Base-by-base conservation (phyloP, 2,329 filamentous ascomycete genomes). In the Pyrenophora tritici-repentis region DNA sequence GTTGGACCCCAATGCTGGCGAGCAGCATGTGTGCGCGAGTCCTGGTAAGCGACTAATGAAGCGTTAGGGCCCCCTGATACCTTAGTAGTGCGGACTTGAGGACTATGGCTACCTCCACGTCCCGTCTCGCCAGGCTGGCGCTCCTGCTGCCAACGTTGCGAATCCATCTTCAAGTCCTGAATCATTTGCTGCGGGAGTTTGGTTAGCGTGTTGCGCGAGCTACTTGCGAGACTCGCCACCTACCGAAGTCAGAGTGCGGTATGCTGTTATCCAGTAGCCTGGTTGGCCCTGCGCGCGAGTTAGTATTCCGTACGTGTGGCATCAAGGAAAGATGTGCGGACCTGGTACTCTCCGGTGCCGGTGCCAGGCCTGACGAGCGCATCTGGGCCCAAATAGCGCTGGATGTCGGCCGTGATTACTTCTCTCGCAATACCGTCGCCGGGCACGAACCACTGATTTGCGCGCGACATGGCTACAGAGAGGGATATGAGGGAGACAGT, bases 371-470 rank as follows among this genome's bases (percentile, higher is more conserved):
- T 73, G 37, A 80, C 77, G 50, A 78, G 77, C 41, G 78, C 78
- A 71, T 81, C 78, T 55, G 76, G 76, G 45, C 78, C 78, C 49
- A 81, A 65, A 61, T 79, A 80, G 62, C 77, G 74, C 68, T 79
- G 77, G 60, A 81, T 80, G 67, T 81, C 78, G 58, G 77, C 77
- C 40, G 77, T 78, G 58, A 81, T 80, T 67, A 81, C 78, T 67
- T 79, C 75, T 63, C 78, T 67, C 50, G 77, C 75, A 62, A 81
- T 81, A 67, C 78, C 78, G 40, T 79, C 77, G 55, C 74, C 77
- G 12, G 74, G 73, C 58, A 78, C 73, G 63, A 79, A 81, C 78
- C 78, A 81, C 69, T 79, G 73, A 69, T 76, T 67, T 71, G 62
- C 63, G 45, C 65, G 65, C 55, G 67, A 70, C 65, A 72, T 72